Conservation (phyloP, 495 filamentous ascomycete species). For the Cairneyella variabilis region DNA sequence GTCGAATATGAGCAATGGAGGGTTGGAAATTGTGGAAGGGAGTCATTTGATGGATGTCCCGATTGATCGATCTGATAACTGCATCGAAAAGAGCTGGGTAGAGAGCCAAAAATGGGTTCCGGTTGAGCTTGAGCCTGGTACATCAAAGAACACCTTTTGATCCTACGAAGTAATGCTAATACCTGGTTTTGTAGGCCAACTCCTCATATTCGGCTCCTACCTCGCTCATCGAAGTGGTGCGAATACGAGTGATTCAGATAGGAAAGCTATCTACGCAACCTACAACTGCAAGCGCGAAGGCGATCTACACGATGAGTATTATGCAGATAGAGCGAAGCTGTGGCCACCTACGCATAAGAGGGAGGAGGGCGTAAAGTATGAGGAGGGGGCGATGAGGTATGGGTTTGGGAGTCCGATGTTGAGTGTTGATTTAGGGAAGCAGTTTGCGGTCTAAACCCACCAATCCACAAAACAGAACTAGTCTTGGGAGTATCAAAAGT, state of each 20-base stretch:
- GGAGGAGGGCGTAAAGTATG: conserved; percentile 35
- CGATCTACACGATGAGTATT: conserved; percentile 40
- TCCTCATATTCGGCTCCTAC: conserved; percentile 43
- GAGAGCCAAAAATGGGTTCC: conserved; percentile 36
- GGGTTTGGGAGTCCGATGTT: conserved; percentile 41
- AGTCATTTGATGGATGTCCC: conserved; percentile 39
- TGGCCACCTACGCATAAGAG: conserved; percentile 44
- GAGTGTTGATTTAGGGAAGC: conserved; percentile 30
- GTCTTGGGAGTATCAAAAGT: too few species aligned
- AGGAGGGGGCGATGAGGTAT: conserved; percentile 36
- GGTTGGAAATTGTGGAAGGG: conserved; percentile 41
- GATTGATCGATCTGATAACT: conserved; percentile 34
- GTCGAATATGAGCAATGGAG: conserved; percentile 38
- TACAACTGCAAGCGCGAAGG: conserved; percentile 42
- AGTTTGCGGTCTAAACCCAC: conserved; percentile 12
- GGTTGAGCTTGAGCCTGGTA: conserved; percentile 37
- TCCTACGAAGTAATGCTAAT: background rate
- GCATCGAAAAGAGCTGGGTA: conserved; percentile 38
- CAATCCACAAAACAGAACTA: too few species aligned
- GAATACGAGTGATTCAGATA: conserved; percentile 36
- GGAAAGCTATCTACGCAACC: conserved; percentile 41
- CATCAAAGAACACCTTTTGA: background rate
- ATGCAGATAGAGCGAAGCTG: conserved; percentile 36
- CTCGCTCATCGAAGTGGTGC: conserved; percentile 41
- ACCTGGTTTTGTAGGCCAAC: conserved; percentile 30